Conservation (phyloP, 139 green algal genomes). For the Chlamydomonas sphaeroides region DNA sequence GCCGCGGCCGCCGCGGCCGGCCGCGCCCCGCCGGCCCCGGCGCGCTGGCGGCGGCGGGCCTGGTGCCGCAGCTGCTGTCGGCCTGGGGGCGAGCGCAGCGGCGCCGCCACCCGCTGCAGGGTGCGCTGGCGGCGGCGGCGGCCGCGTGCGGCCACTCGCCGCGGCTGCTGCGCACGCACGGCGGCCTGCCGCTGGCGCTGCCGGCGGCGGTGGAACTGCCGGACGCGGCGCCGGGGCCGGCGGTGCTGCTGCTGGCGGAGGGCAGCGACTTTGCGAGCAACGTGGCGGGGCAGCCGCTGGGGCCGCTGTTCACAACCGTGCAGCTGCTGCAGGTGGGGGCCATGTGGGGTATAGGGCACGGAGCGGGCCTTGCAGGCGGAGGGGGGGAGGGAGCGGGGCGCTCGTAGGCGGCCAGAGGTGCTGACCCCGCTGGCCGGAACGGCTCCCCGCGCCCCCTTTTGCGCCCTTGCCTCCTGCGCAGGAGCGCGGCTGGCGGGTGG, state of each 20-base stretch:
- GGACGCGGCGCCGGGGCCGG: background rate
- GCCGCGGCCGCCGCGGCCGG: no score
- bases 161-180: constrained; percentile 26
- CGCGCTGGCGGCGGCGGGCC: background rate
- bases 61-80: background rate
- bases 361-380: no score
- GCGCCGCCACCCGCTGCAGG: constrained; percentile 31
- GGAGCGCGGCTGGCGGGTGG: constrained; percentile 11
- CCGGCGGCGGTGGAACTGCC: constrained; percentile 9
- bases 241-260: constrained; percentile 42
- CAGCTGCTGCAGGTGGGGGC: constrained; percentile 27
- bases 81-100: constrained; percentile 6
- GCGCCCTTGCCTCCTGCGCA: background rate
- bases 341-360: no score
- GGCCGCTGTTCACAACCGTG: constrained; percentile 34
- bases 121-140: constrained; percentile 23
- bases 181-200: constrained; percentile 5
- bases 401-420: no score
- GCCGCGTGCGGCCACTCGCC: background rate
- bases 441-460: no score
- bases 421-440: no score
- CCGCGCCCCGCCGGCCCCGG: background rate
- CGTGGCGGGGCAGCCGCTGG: constrained; percentile 28
- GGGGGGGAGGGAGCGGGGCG: no score
- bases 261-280: constrained; percentile 16